phyloP scores from a whole-genome alignment of 352 stramenopile genomes.

The Phytophthora agathidicida region DNA sequence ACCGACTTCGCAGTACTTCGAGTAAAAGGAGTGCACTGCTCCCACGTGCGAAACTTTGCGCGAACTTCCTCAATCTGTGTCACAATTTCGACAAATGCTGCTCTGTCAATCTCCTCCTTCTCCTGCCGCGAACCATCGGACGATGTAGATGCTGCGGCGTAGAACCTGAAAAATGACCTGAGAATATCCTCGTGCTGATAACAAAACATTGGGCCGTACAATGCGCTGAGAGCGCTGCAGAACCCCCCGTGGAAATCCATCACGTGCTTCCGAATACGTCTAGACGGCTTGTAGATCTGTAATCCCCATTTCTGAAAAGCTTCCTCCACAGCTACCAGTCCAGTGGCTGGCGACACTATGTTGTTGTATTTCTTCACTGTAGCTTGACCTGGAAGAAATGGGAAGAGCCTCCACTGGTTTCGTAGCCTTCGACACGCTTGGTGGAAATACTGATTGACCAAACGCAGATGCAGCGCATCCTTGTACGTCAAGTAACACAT shows the following conservation, averaged over 20 bases:
- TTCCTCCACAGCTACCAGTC: conserved; percentile 51
- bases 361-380: conserved; percentile 44
- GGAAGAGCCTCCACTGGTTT: conserved; percentile 59
- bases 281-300: conserved; percentile 47
- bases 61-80: conserved; percentile 67
- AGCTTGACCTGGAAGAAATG: conserved; percentile 36
- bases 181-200: conserved; percentile 58
- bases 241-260: conserved; percentile 68
- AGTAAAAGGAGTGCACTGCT: conserved; percentile 43
- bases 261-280: conserved; percentile 50
- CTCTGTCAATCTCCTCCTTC: conserved; percentile 50
- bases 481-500: conserved; percentile 54
- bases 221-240: conserved; percentile 47
- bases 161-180: conserved; percentile 43
- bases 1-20: neutral
- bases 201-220: conserved; percentile 61
- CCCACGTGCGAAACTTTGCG: conserved; percentile 43
- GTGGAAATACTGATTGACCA: conserved; percentile 48
- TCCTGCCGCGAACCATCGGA: too few relatives aligned
- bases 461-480: conserved; percentile 50
- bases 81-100: conserved; percentile 63
- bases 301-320: conserved; percentile 66
- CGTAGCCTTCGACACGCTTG: conserved; percentile 41
- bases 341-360: conserved; percentile 43
- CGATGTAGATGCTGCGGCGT: conserved; percentile 3